phyloP scores from a whole-genome alignment of 768 basidiomycete species.

The Lactarius sanguifluus region DNA sequence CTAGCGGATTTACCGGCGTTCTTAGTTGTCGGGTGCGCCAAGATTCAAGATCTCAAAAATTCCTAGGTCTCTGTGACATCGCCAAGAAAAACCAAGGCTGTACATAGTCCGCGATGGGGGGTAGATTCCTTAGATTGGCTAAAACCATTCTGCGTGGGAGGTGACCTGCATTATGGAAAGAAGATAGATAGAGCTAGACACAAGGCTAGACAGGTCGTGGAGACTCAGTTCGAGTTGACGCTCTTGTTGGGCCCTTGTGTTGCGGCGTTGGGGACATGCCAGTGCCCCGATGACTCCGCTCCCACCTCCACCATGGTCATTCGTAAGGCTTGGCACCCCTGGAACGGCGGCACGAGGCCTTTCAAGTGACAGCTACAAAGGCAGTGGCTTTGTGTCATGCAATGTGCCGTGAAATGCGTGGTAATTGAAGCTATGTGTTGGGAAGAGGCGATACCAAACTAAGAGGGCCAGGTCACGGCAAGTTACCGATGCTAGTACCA shows the following conservation, averaged over 20 bases:
- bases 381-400: no score
- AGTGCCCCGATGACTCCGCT: no score
- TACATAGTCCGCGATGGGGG: neutral
- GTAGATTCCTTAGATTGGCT: neutral
- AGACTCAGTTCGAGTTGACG: neutral
- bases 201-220: neutral
- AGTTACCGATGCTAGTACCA: no score
- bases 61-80: neutral
- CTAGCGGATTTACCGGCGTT: neutral
- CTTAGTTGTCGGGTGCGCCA: no score
- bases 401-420: no score
- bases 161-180: neutral
- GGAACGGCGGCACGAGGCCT: neutral
- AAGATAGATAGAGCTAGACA: neutral
- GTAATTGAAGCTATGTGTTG: no score
- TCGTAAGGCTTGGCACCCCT: neutral
- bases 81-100: neutral
- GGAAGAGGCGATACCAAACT: no score
- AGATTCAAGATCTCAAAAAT: no score
- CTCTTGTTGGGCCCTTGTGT: neutral
- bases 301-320: neutral
- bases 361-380: no score
- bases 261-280: neutral
- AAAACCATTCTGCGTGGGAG: neutral
- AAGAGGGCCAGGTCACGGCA: no score